phyloP scores from a whole-genome alignment of 1,139 yeast genomes.

The Suhomyces terraborum region DNA sequence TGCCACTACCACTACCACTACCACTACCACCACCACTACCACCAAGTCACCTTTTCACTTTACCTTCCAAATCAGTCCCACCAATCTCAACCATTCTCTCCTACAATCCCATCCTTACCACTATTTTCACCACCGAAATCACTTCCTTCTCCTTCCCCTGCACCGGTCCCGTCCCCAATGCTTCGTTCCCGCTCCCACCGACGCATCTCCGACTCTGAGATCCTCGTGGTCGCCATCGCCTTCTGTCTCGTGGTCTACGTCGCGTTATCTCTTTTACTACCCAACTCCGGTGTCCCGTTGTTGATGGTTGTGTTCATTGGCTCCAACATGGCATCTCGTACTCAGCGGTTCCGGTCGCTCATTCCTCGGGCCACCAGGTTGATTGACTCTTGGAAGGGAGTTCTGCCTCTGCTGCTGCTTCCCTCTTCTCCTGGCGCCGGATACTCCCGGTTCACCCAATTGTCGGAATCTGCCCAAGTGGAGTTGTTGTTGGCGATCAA shows the following conservation, averaged over 20 bases:
- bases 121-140: no score
- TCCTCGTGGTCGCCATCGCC: conserved; percentile 14
- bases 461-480: conserved; percentile 23
- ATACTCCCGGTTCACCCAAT: conserved; percentile 18
- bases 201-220: conserved; percentile 15
- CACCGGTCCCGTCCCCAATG: background rate
- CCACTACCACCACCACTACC: background rate
- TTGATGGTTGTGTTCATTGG: conserved; percentile 33
- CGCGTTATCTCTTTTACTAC: conserved; percentile 15
- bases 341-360: conserved; percentile 22
- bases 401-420: conserved; percentile 1
- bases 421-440: conserved; percentile 14
- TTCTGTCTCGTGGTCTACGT: conserved; percentile 18
- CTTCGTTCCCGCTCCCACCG: background rate
- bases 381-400: conserved; percentile 3
- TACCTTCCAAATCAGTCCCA: no score
- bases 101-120: no score
- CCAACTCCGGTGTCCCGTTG: conserved; percentile 30
- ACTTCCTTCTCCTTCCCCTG: no score
- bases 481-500: conserved; percentile 54
- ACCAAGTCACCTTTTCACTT: background rate
- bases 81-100: no score
- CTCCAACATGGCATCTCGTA: conserved; percentile 36
- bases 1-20: background rate
- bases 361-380: conserved; percentile 10